A percentile compares a stretch with the other conserved stretches of the same genome.
Conservation (phyloP, 2,329 filamentous ascomycete species). For the Trichoderma cornu-damae region DNA sequence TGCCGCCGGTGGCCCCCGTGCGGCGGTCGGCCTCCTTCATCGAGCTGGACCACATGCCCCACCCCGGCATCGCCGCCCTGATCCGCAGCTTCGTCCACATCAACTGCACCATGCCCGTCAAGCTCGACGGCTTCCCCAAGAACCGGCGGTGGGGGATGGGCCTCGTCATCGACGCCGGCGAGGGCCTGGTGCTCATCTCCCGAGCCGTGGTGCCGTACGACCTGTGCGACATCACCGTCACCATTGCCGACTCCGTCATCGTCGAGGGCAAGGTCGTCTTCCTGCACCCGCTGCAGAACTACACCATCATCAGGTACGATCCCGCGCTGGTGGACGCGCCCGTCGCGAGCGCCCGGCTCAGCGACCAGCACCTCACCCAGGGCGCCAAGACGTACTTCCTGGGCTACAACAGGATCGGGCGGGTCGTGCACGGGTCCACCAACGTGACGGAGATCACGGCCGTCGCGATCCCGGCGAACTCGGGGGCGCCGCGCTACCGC, state of each 20-base stretch:
- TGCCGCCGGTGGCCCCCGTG: constrained; percentile 67
- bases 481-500: constrained; percentile 83
- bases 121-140: constrained; percentile 95
- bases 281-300: constrained; percentile 94
- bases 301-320: constrained; percentile 92
- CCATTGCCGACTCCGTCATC: constrained; percentile 93
- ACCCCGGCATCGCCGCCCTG: constrained; percentile 86
- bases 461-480: constrained; percentile 91
- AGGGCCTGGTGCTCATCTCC: constrained; percentile 91
- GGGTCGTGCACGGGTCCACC: constrained; percentile 89
- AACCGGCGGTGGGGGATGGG: constrained; percentile 93
- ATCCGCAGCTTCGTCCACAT: constrained; percentile 94
- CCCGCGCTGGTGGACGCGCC: constrained; percentile 88
- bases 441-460: constrained; percentile 96
- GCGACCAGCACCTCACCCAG: constrained; percentile 77
- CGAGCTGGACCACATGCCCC: constrained; percentile 78
- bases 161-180: constrained; percentile 92
- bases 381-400: constrained; percentile 94
- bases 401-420: constrained; percentile 94
- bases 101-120: constrained; percentile 87
- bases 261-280: constrained; percentile 93
- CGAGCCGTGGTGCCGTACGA: constrained; percentile 93
- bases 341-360: constrained; percentile 81
- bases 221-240: constrained; percentile 91
- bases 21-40: constrained; percentile 85